Percentiles rank a stretch among this genome's conserved stretches.
Evolutionary conservation across 2,329 filamentous ascomycete genomes (phyloP).

Genomic region (Lachnellula subtilissima): DNA sequence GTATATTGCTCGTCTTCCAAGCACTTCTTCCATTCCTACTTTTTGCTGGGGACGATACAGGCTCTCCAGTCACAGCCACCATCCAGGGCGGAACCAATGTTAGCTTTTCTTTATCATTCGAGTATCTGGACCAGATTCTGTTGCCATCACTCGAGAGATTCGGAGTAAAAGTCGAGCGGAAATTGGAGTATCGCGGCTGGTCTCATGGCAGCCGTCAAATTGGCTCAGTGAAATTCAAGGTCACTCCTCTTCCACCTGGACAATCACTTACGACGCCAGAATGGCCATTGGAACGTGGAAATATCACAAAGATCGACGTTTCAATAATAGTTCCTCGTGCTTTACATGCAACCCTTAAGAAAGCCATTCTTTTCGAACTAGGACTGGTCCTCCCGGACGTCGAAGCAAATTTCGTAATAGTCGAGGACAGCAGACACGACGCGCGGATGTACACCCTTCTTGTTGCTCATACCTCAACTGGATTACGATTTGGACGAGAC

Average conservation of each 20-base stretch:
- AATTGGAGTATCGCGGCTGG: constrained; percentile 48
- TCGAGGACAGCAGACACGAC: constrained; percentile 48
- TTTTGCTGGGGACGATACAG: constrained; percentile 44
- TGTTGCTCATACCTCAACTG: constrained; percentile 46
- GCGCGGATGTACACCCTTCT: constrained; percentile 52
- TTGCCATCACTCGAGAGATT: constrained; percentile 51
- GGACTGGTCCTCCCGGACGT: constrained; percentile 39
- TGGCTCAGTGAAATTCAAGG: constrained; percentile 40
- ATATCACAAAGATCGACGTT: constrained; percentile 44
- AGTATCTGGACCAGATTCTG: constrained; percentile 59
- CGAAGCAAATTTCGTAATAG: constrained; percentile 40
- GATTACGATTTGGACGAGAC: constrained; percentile 47
- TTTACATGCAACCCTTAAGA: constrained; percentile 40
- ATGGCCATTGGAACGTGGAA: constrained; percentile 26
- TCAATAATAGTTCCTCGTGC: constrained; percentile 45
- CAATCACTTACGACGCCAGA: constrained; percentile 34
- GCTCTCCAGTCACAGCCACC: constrained; percentile 43
- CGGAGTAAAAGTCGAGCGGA: constrained; percentile 43
- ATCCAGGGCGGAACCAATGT: constrained; percentile 58
- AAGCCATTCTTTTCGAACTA: constrained; percentile 38
- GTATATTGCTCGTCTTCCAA: constrained; percentile 54
- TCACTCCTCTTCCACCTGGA: constrained; percentile 37
- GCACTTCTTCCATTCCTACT: constrained; percentile 55
- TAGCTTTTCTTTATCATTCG: constrained; percentile 51
- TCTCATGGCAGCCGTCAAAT: constrained; percentile 21